Evolutionary conservation across 495 filamentous ascomycete genomes (phyloP), one percentile per base, ranked within the genome.

Genomic region (Cudoniella acicularis): DNA sequence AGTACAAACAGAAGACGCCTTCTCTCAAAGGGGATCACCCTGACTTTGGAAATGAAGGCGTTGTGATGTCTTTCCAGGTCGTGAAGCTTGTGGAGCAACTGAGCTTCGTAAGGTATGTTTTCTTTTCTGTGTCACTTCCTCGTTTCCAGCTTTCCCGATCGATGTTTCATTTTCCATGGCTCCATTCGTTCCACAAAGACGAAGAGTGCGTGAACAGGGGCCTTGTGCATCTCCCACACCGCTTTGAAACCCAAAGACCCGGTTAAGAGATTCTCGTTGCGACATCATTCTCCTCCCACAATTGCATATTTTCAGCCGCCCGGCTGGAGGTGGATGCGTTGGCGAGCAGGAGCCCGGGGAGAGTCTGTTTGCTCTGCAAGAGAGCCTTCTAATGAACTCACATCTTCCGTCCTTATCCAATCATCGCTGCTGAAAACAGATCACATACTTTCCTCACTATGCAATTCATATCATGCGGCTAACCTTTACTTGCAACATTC

Each of bases 21-120:
- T 80, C 78, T 6, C 64, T 74, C 9, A 78, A 80, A 51, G 86
- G 87, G 1, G 70, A 74, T 21, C 79, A 91, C 51, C 86, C 89
- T 0, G 89, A 95, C 64, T 93, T 90, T 64, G 77, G 77, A 24
- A 73, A 73, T 0, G 84, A 92, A 66, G 79, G 75, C 49, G 64
- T 91, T 3, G 72, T 73, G 16, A 90, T 96, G 56, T 73, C 22
- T 0, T 65, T 64, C 47, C 53, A 78, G 21, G 70, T 69, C 0
- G 75, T 95, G 1, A 83, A 83, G 6, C 82, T 96, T 0, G 82
- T 92, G 24, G 86, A 91, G 41, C 87, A 89, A 62, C 72, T 98
- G 54, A 85, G 83, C 21, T 96, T 96, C 71, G 77, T 96, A 41
- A 83, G 87, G 87, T 89, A 62, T 60, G 81, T 78, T 49, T 6